Conservation (phyloP, 192 early-diverging fungal species). For the Gonapodya sp. region DNA sequence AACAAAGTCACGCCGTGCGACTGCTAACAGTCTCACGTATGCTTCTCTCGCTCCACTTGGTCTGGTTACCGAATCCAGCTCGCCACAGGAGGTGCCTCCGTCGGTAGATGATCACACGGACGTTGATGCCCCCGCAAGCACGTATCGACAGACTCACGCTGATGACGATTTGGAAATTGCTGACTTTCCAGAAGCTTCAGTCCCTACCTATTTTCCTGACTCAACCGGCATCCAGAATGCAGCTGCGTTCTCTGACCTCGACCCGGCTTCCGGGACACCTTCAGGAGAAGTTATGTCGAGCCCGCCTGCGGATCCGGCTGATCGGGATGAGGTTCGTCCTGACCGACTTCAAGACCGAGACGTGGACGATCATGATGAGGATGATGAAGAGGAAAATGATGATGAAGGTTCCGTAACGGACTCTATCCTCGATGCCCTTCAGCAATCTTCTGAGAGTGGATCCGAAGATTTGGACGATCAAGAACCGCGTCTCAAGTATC, state of each 20-base stretch:
- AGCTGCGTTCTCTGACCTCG: not conserved
- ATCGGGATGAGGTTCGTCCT: not conserved
- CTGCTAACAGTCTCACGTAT: not conserved
- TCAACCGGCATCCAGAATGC: not conserved
- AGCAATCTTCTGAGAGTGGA: not conserved
- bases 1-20: not conserved
- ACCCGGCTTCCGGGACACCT: not conserved
- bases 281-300: not conserved
- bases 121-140: not conserved
- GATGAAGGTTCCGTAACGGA: not conserved
- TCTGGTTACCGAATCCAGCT: too few relatives aligned
- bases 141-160: too few relatives aligned
- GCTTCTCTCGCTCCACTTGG: not conserved
- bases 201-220: not conserved
- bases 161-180: not conserved
- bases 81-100: not conserved
- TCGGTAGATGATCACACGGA: not conserved
- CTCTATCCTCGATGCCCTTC: not conserved
- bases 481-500: constrained; percentile 87
- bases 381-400: not conserved
- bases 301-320: not conserved
- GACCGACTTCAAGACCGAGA: not conserved
- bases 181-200: not conserved
- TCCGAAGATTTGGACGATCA: constrained; percentile 58
- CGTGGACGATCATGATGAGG: not conserved